Evolutionary conservation across 148 eudicot genomes (phyloP), one percentile per base, ranked within the genome.

Genomic region (Chenopodium quinoa): DNA sequence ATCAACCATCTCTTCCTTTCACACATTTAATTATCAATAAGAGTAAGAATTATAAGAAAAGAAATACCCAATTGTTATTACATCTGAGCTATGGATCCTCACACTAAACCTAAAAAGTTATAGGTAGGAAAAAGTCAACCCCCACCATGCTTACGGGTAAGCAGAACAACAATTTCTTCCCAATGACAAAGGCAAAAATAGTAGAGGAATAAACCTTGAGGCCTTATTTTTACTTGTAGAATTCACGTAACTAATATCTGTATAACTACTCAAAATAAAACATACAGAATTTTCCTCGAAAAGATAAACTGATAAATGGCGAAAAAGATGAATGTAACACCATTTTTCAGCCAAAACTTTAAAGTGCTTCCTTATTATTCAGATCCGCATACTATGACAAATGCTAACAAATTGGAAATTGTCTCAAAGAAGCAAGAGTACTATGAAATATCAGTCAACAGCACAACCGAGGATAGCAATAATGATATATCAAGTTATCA

Each of bases 11-110:
- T 22, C 4, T n/a, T 40, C 66, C 66, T 20, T 62, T 56, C 62
- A 56, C 62, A 56, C 17, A 16, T 56, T 56, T 56, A 56, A 17
- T 56, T 56, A 40, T 40, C 44, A 56, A 56, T 19, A 7, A 10
- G 66, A 60, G 64, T 17, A 54, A 60, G 3, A 60, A 60, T 62
- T 20, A 62, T 20, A 12, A 62, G 66, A 62, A 62, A 62, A 62
- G 13, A 76, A n/a, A n/a, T 7, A 44, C 6, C 19, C 52, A 37
- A 60, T 62, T 13, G 29, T 62, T 34, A 60, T 62, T 62, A 22
- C 70, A 76, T 37, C 75, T 73, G 27, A 73, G 13, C 17, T n/a
- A n/a, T 46, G 71, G 71, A 68, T 29, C 71, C 37, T 67, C 71
- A 27, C 40, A 10, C 14, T 27, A 19, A 40, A 31, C 71, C 32